Evolutionary conservation across 768 basidiomycete species (phyloP).

Genomic region (Obba rivulosa): DNA sequence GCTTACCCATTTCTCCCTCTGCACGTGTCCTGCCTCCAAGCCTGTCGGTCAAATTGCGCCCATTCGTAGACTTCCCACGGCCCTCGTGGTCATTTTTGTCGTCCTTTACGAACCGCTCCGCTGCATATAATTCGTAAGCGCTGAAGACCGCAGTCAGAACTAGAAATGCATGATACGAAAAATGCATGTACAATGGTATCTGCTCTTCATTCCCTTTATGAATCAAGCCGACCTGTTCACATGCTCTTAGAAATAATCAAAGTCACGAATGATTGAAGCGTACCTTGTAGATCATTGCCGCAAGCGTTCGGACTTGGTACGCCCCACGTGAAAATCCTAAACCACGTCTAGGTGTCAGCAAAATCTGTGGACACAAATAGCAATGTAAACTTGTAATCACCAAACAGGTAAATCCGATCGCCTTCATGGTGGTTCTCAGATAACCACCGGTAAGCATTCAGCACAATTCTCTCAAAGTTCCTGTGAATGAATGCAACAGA

Average conservation of each 20-base stretch:
- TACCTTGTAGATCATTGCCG: conserved; percentile 36
- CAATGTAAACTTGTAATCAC: conserved; percentile 10
- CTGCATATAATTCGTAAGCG: conserved; percentile 14
- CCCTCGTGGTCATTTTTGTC: too few relatives aligned
- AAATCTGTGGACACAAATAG: background rate
- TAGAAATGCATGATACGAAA: background rate
- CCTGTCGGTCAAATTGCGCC: too few relatives aligned
- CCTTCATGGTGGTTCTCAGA: conserved; percentile 25
- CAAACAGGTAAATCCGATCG: conserved; percentile 31
- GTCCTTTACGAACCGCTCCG: too few relatives aligned
- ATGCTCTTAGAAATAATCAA: background rate
- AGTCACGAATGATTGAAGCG: background rate
- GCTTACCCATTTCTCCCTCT: background rate
- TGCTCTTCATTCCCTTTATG: conserved; percentile 26
- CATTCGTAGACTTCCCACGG: too few relatives aligned
- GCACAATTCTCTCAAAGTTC: conserved; percentile 15
- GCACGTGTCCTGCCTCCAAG: background rate
- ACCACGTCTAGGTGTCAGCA: background rate
- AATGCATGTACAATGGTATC: conserved; percentile 19
- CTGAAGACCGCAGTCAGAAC: background rate
- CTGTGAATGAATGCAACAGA: background rate
- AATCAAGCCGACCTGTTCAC: conserved; percentile 28
- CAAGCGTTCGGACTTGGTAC: conserved; percentile 34
- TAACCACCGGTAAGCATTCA: conserved; percentile 28
- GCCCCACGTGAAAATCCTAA: conserved; percentile 42